Evolutionary conservation across 2,329 filamentous ascomycete species (phyloP), one percentile per base, ranked within the genome.

Genomic region (Phaeosphaeria sp.): DNA sequence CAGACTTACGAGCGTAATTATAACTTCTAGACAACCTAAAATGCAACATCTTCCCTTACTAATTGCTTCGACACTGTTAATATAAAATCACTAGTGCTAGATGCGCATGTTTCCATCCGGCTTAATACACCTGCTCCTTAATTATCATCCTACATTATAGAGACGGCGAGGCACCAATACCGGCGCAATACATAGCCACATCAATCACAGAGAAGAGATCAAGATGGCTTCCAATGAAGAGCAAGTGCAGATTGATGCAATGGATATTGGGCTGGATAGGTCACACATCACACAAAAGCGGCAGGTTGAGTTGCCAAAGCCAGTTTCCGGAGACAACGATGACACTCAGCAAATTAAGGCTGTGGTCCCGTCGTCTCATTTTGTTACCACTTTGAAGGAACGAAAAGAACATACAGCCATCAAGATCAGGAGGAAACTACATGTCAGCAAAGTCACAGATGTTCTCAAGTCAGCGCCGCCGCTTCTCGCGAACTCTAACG

Each of bases 401-500:
- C 63, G 62, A 44, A 66, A 59, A 55, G 66, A 70, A 23, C 55
- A 59, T 30, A 67, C 67, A 4, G 64, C 62, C 2, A 21, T 59
- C 21, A 72, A 71, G 44, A 60, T 72, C 22, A 60, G 65, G 25
- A 63, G 66, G 23, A 66, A 56, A 1, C 55, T 73, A 1, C 68
- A 71, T 30, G 66, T 73, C 18, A 60, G 58, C 48, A 68, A 66
- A 41, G 53, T 50, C 15, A 54, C 62, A 6, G 64, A 71, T 41
- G 56, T 64, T n/a, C 25, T 55, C 15, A 41, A 52, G 7, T 36
- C 59, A 13, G 46, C 52, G 2, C 46, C 63, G 13, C 48, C 56
- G 23, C 54, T 68, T 1, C 62, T 73, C 15, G 70, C 59, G 27
- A 59, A 67, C 22, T 43, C 49, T 0, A 46, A 55, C 3, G 46